phyloP scores from a whole-genome alignment of 345 rosid genomes.

The Dimocarpus longan region DNA sequence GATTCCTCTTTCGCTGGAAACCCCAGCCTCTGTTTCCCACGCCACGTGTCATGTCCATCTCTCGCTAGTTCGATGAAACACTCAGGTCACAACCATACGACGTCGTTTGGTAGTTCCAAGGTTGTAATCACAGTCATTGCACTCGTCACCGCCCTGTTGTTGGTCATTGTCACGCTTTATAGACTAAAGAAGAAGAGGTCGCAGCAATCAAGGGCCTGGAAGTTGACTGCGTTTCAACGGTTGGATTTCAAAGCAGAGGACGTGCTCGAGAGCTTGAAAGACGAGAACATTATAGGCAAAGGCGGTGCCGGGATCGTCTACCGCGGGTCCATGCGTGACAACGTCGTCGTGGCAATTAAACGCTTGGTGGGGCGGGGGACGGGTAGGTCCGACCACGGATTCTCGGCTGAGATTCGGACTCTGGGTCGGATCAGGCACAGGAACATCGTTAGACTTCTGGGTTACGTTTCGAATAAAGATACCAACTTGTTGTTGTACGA shows the following conservation, averaged over 20 bases:
- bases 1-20: constrained; percentile 71
- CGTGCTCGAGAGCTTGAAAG: constrained; percentile 76
- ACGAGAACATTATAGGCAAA: constrained; percentile 91
- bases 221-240: constrained; percentile 78
- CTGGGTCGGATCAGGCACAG: constrained; percentile 84
- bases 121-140: constrained; percentile 46
- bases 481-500: constrained; percentile 77
- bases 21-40: constrained; percentile 60
- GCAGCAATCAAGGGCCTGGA: constrained; percentile 63
- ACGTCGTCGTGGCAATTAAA: constrained; percentile 77
- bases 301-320: constrained; percentile 94
- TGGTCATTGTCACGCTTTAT: constrained; percentile 47
- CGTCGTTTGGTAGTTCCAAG: constrained; percentile 44
- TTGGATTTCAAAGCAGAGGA: constrained; percentile 81
- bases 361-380: constrained; percentile 63
- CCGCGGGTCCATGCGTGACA: constrained; percentile 77
- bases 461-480: constrained; percentile 83
- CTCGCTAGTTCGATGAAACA: constrained; percentile 17
- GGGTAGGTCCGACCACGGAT: constrained; percentile 73
- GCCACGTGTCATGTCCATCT: constrained; percentile 45
- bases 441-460: constrained; percentile 77
- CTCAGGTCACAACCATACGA: constrained; percentile 30
- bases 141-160: constrained; percentile 42
- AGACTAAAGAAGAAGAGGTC: constrained; percentile 48
- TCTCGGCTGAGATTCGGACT: constrained; percentile 92